Evolutionary conservation across 768 basidiomycete genomes (phyloP), one percentile per base, ranked within the genome.

Genomic region (Lentinula detonsa): DNA sequence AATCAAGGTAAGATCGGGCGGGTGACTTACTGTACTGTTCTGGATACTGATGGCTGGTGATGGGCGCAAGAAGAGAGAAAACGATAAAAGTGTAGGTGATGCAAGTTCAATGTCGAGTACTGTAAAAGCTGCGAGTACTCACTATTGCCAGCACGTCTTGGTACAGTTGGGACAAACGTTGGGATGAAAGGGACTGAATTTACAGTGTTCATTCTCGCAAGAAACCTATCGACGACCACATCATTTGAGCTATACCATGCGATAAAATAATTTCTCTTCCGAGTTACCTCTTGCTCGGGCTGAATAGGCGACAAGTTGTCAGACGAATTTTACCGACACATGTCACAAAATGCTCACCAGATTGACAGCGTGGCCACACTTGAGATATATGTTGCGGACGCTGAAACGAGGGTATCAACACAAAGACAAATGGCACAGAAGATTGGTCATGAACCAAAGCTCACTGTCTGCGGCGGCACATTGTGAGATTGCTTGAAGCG

Each of bases 111-210:
- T 15, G 16, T 8, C 9, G 43, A 28, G 31, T 28, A 28, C 28
- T 28, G 28, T 28, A 28, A 28, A 28, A 3, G 28, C 28, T 4
- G 28, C 28, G 28, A 28, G 28, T 13, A 61, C 60, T 13, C 33
- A 61, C 60, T 54, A 46, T 56, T 61, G 60, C 34, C 21, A 34
- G 53, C 60, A 61, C 8, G 60, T 61, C 35, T 33, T 54, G 18
- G 48, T 16, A 34, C 60, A 61, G 53, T 56, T 61, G 16, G 60
- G 31, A 51, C 60, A 61, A 34, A 13, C 15, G 23, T 18, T 28
- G n/a, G 60, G 43, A 37, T 61, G 60, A 16, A 55, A 56, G 6
- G 53, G 53, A 23, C 60, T 61, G 53, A 61, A 61, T 39, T 45
- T 37, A 31, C 60, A 61, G 8, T 51, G 21, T 4, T 55, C 45